phyloP scores from a whole-genome alignment of 768 basidiomycete genomes.

The Hypsizygus marmoreus region DNA sequence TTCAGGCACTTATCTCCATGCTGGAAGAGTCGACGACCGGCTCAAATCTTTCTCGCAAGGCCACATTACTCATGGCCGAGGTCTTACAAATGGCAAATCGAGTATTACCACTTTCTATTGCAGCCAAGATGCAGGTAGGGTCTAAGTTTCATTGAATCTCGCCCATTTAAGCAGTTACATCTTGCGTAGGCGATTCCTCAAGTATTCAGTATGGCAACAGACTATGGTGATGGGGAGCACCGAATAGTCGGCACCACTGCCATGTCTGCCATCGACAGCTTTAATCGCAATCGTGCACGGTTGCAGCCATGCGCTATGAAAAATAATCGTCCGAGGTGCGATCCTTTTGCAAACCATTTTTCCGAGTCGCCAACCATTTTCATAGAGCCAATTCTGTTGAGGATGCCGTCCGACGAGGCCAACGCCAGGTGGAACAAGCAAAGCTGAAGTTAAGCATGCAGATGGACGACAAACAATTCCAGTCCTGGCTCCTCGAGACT shows the following conservation, averaged over 20 bases:
- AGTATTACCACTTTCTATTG: conserved; percentile 78
- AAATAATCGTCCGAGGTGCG: conserved; percentile 66
- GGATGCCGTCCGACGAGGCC: conserved; percentile 84
- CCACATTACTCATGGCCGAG: conserved; percentile 89
- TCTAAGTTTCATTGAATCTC: background rate
- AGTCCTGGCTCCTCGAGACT: conserved; percentile 80
- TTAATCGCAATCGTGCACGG: conserved; percentile 85
- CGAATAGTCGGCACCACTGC: conserved; percentile 84
- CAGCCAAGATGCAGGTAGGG: conserved; percentile 80
- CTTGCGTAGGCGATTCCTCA: conserved; percentile 72
- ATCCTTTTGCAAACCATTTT: background rate
- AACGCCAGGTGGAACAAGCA: conserved; percentile 87
- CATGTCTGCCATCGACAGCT: conserved; percentile 86
- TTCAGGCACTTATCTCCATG: conserved; percentile 81
- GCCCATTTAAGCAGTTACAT: conserved; percentile 6
- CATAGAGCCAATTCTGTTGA: conserved; percentile 77
- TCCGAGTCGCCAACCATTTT: background rate
- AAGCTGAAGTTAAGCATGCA: conserved; percentile 90
- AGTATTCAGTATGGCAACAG: conserved; percentile 82
- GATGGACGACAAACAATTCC: conserved; percentile 95
- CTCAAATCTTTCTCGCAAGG: conserved; percentile 81
- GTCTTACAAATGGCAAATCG: conserved; percentile 86
- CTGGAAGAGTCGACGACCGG: conserved; percentile 79
- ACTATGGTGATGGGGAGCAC: conserved; percentile 75
- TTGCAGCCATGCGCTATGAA: conserved; percentile 60